These are phyloP conservation scores for Aspergillus aculeatinus DNA, from an alignment of 2,329 filamentous ascomycete species.

Conservation along the genomic window DNA sequence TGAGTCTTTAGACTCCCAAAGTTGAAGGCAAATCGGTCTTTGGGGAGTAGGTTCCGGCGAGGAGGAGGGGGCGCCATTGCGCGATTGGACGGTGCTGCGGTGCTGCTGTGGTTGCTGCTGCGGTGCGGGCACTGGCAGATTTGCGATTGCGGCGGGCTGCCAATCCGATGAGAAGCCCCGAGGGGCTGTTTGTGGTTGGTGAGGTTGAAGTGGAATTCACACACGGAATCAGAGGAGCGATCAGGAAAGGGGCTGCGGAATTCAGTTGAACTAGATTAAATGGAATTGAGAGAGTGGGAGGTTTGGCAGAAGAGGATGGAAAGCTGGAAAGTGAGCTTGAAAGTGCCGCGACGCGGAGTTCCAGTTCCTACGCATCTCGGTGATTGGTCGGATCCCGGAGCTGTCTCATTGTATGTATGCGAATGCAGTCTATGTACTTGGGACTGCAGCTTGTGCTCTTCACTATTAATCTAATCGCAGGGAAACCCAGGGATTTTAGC, in stretches of 20 bases:
- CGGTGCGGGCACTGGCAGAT: conserved; percentile 11
- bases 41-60: conserved; percentile 50
- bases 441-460: no score
- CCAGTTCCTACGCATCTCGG: not conserved
- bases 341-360: conserved; percentile 1
- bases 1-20: conserved; percentile 70
- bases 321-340: not conserved
- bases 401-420: no score
- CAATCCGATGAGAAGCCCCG: conserved; percentile 22
- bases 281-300: no score
- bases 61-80: conserved; percentile 41
- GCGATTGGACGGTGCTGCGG: conserved; percentile 13
- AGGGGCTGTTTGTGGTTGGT: conserved; percentile 20
- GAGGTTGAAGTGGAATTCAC: not conserved
- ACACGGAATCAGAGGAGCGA: not conserved
- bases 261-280: no score
- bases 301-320: not conserved
- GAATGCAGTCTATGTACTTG: no score
- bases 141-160: conserved; percentile 15
- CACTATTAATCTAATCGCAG: no score
- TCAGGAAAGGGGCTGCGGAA: not conserved
- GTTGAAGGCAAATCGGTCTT: conserved; percentile 66
- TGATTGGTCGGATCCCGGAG: conserved; percentile 3
- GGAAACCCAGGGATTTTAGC: no score
- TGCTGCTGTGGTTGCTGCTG: not conserved